Conservation (phyloP, 2,329 filamentous ascomycete genomes). For the Trichoderma asperellum region DNA sequence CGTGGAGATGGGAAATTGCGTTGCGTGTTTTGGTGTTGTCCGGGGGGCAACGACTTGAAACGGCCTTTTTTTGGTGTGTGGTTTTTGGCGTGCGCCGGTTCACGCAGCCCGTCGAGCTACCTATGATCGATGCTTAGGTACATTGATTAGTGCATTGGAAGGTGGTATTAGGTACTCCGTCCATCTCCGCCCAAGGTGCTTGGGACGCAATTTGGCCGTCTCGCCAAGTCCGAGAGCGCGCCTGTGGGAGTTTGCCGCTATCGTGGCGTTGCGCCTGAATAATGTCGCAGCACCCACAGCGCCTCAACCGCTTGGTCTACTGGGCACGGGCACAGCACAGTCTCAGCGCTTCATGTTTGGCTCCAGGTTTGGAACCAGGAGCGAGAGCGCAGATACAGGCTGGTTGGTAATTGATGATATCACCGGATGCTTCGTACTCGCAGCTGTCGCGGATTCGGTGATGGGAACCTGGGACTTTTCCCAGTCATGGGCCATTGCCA, state of each 20-base stretch:
- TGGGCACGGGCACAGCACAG: background rate
- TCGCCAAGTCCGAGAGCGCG: slow-evolving; percentile 11
- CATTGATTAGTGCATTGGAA: slow-evolving; percentile 15
- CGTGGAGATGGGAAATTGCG: slow-evolving; percentile 38
- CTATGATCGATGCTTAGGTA: slow-evolving; percentile 1
- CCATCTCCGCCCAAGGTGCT: slow-evolving; percentile 8
- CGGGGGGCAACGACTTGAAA: slow-evolving; percentile 28
- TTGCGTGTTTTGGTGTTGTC: slow-evolving; percentile 30
- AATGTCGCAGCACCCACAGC: background rate
- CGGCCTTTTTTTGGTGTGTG: slow-evolving; percentile 20
- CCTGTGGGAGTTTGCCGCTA: background rate
- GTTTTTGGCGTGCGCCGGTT: slow-evolving; percentile 17
- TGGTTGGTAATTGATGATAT: background rate
- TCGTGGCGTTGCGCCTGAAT: background rate
- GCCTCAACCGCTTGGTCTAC: background rate
- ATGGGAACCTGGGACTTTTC: too few relatives aligned
- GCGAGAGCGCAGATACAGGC: background rate
- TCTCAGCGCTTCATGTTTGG: background rate
- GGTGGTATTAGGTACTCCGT: slow-evolving; percentile 10
- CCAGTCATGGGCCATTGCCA: background rate
- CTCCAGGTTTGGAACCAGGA: background rate
- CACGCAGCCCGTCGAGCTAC: slow-evolving; percentile 15
- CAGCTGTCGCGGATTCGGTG: slow-evolving; percentile 1
- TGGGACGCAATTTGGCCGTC: background rate
- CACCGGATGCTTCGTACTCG: slow-evolving; percentile 15